phyloP scores from a whole-genome alignment of 331 rosid species.

The Malus hybrid region DNA sequence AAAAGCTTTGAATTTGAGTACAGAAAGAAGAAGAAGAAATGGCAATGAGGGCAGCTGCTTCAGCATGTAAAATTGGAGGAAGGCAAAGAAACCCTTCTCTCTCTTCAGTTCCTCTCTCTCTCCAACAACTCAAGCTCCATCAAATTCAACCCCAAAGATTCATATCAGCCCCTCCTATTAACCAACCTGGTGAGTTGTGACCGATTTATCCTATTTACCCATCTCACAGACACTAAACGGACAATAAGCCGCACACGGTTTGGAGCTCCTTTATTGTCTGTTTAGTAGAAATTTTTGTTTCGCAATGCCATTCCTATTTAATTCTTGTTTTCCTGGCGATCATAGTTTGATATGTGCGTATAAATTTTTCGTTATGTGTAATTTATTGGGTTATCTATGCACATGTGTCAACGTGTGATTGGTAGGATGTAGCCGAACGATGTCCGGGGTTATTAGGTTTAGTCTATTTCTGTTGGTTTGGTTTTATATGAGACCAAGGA shows the following conservation, averaged over 20 bases:
- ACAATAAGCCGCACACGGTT: background rate
- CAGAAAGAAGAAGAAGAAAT: constrained; percentile 9
- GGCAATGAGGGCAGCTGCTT: constrained; percentile 53
- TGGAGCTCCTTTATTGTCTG: too few relatives aligned
- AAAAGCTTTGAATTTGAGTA: background rate
- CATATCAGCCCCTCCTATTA: background rate
- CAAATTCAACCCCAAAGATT: constrained; percentile 1
- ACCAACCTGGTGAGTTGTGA: constrained; percentile 29
- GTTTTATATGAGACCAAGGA: background rate
- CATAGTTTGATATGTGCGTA: background rate
- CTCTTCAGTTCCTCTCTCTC: constrained; percentile 24
- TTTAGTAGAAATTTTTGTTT: background rate
- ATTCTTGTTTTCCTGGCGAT: too few relatives aligned
- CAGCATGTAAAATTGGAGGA: constrained; percentile 23
- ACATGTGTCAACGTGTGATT: background rate
- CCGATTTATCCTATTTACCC: background rate
- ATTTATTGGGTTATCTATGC: background rate
- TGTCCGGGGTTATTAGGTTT: background rate
- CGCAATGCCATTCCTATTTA: background rate
- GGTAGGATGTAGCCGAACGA: too few relatives aligned
- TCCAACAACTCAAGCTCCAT: constrained; percentile 20
- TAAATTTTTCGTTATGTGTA: too few relatives aligned
- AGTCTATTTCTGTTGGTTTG: background rate
- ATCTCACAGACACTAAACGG: background rate
- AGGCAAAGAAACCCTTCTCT: constrained; percentile 24